Base-by-base conservation (phyloP, 179 eudicot species). In the Camellia oleifera region DNA sequence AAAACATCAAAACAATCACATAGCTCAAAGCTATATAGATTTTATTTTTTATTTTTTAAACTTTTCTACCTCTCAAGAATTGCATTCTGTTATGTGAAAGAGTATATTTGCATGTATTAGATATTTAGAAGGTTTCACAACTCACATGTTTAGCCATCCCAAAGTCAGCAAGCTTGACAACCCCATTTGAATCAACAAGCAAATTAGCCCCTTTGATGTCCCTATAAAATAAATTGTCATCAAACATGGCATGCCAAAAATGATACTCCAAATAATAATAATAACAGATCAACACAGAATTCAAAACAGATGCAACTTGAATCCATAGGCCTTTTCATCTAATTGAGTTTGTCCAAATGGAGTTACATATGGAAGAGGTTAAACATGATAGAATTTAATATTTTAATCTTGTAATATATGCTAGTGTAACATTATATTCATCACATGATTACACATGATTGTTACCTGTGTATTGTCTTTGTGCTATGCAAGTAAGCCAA, bases 91-190 rank as follows among this genome's bases (percentile, higher is more conserved):
- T 9, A n/a, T 8, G 4, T 15, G 23, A 60, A 66, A 65, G 50
- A 32, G 32, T 45, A 13, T 57, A 57, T 45, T 4, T 57, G 50
- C 23, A 5, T 60, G 12, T 26, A 54, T 15, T 6, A 73, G 23
- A 63, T 56, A 67, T 75, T 11, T 44, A 81, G n/a, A 45, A 48
- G 42, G 72, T 46, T 70, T 12, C 10, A 56, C 6, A 79, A 82
- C 97, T 91, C 70, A 96, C 99, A 89, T 88, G 98, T 82, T 94
- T 96, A 8, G 99, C 97, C 98, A 89, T 96, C 72, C 99, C 99
- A 87, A 96, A 96, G 78, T 96, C 99, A 18, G 99, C 99, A 82
- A 96, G 98, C 88, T 96, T 96, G 76, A 96, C 99, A 73, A 96
- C 98, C 70, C 99, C 99, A 69, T 87, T 83, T 79, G 92, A 89